Base-by-base conservation (phyloP, 2,329 filamentous ascomycete species). In the Cordyceps javanica region DNA sequence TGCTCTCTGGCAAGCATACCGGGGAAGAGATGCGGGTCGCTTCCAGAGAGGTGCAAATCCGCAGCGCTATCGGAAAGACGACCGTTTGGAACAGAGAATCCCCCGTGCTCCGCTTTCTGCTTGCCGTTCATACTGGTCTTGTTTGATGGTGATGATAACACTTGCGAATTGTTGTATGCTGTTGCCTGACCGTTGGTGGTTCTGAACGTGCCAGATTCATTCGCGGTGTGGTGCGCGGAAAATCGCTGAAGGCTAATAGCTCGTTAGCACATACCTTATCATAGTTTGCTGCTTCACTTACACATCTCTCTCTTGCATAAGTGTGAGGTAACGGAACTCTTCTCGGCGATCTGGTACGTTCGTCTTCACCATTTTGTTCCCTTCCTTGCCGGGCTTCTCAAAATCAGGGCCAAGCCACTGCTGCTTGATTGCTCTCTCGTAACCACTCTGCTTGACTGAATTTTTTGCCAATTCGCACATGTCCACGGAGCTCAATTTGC, bases 391-490 rank as follows among this genome's bases (percentile, higher is more conserved):
- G 0, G 90, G 88, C 39, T 88, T 75, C 67, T 89, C 79, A 69
- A 87, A 97, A 62, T 89, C 83, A 32, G 81, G 77, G 3, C 94
- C 94, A 5, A 99, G 77, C 93, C 93, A 99, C 70, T 91, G 85
- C 68, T 92, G 86, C 74, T 99, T 99, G 66, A 97, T 79, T 13
- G 86, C 82, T 65, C 89, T 79, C 70, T 99, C 94, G 68, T 96
- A 99, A 7, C 94, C 94, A 69, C 91, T 96, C 71, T 99, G 94
- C 65, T 88, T 85, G 41, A 99, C 94, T 10, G 91, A 96, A 70
- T 97, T 93, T 74, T 96, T 96, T 25, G 94, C 94, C 58, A 99
- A 74, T 74, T 99, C 94, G 69, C 94, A 97, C 94, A 99, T 99
- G 68, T 99, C 94, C 4, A 97, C 92, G 1, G 93, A 89, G 67